Evolutionary conservation across 495 filamentous ascomycete genomes (phyloP).

Genomic region (Talaromyces trachyspermus): DNA sequence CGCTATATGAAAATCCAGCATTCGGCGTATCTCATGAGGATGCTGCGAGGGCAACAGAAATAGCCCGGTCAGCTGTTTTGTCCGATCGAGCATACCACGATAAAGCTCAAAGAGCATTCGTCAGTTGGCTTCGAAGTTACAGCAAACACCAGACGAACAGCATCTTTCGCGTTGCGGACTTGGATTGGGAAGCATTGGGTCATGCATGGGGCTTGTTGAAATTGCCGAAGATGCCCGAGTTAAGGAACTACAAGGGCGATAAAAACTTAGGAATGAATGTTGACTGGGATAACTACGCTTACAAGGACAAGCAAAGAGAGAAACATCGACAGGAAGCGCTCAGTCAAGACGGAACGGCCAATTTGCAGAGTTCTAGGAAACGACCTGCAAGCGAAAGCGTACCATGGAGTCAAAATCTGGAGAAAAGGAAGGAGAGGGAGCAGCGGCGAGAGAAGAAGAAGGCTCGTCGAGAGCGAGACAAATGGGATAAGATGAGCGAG

Average conservation of each 20-base stretch:
- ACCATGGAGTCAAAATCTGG: slow-evolving; percentile 81
- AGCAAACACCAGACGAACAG: slow-evolving; percentile 83
- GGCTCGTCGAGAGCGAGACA: slow-evolving; percentile 61
- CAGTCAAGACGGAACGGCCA: slow-evolving; percentile 25
- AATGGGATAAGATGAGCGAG: slow-evolving; percentile 59
- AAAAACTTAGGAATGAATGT: slow-evolving; percentile 53
- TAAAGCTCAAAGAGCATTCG: slow-evolving; percentile 82
- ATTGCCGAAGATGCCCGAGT: slow-evolving; percentile 91
- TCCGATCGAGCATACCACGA: slow-evolving; percentile 80
- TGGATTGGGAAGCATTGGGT: slow-evolving; percentile 78
- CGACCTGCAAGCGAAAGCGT: slow-evolving; percentile 43
- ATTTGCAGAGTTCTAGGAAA: slow-evolving; percentile 23
- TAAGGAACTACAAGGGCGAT: slow-evolving; percentile 61
- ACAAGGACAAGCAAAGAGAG: slow-evolving; percentile 73
- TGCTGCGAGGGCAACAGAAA: slow-evolving; percentile 40
- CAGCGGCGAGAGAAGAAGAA: slow-evolving; percentile 68
- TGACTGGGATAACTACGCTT: slow-evolving; percentile 56
- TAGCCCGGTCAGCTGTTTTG: slow-evolving; percentile 54
- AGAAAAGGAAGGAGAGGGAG: slow-evolving; percentile 57
- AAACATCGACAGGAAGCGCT: slow-evolving; percentile 54
- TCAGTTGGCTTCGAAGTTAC: slow-evolving; percentile 86
- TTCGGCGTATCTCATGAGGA: slow-evolving; percentile 48
- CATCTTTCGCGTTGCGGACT: slow-evolving; percentile 78
- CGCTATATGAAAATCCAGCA: slow-evolving; percentile 44
- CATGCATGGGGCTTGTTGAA: slow-evolving; percentile 76